Base-by-base conservation (phyloP, 306 rosid species). In the Alnus glutinosa region DNA sequence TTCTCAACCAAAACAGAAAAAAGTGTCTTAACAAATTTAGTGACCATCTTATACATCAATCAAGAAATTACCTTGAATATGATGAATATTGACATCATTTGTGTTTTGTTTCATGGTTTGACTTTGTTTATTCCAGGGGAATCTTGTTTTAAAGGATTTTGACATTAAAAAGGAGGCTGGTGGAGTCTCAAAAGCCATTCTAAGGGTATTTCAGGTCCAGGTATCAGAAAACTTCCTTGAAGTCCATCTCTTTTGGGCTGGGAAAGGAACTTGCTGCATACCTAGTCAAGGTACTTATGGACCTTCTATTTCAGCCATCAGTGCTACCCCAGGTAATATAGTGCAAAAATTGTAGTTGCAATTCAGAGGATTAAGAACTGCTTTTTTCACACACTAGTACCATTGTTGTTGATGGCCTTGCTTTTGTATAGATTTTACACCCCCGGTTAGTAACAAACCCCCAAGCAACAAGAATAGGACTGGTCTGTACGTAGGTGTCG, bases 401-500 rank as follows among this genome's bases (percentile, higher is more conserved):
- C 28, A 23, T 0, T 55, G 3, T 55, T n/a, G 5, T 10, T 10
- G 12, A 48, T 76, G 80, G 32, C 42, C 64, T 62, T 36, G 74
- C 58, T 79, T 55, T 68, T 77, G 68, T 75, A 70, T 80, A 93
- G 97, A 92, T 72, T 94, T 94, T 51, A 37, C 0, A 36, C 98
- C 96, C 54, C 9, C 12, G 2, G 92, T 89, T 61, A 76, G 89
- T 77, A 93, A 93, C 62, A 4, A 28, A 34, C 82, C 91, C 81
- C 91, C 89, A 62, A 80, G 80, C 55, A 86, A 52, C 59, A 74
- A 86, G 69, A 88, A 73, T 73, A 88, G 47, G 71, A 82, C 89
- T 0, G 90, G 87, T 75, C 83, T 90, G 30, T 84, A 90, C 15
- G 86, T 77, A 37, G 94, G 98, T 71, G 32, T 94, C 19, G 81